Evolutionary conservation across 2,329 filamentous ascomycete genomes (phyloP).

Genomic region (Tricladium varicosporioides): DNA sequence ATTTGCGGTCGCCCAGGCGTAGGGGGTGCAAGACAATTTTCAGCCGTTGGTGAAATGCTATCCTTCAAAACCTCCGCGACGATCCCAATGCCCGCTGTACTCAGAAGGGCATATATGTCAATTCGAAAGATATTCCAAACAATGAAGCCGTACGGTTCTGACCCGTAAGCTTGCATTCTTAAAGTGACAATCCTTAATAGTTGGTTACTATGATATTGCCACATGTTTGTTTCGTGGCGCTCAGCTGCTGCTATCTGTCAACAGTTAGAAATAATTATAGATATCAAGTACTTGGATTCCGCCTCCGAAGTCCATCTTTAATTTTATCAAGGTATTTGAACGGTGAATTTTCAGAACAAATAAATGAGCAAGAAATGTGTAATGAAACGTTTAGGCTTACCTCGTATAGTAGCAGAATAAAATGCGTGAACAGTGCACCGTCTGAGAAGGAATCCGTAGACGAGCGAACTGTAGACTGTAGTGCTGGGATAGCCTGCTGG

Average conservation of each 20-base stretch:
- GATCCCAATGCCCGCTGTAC: conserved; percentile 48
- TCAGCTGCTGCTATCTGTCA: conserved; percentile 45
- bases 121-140: conserved; percentile 53
- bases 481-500: conserved; percentile 48
- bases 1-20: conserved; percentile 26
- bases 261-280: conserved; percentile 14
- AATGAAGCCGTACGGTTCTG: conserved; percentile 48
- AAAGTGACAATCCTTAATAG: conserved; percentile 48
- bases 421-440: conserved; percentile 55
- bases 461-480: conserved; percentile 43
- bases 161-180: conserved; percentile 42
- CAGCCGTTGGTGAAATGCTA: conserved; percentile 44
- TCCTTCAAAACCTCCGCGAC: conserved; percentile 48
- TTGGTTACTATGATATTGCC: conserved; percentile 52
- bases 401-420: conserved; percentile 56
- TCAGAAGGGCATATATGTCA: conserved; percentile 54
- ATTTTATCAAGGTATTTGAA: too few species aligned
- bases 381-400: conserved; percentile 35
- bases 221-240: conserved; percentile 46
- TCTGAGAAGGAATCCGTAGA: conserved; percentile 52
- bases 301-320: too few species aligned
- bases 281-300: too few species aligned
- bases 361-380: too few species aligned
- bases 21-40: conserved; percentile 15
- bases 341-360: too few species aligned